phyloP scores from a whole-genome alignment of 306 rosid genomes.

The Vachellia pachyceras region DNA sequence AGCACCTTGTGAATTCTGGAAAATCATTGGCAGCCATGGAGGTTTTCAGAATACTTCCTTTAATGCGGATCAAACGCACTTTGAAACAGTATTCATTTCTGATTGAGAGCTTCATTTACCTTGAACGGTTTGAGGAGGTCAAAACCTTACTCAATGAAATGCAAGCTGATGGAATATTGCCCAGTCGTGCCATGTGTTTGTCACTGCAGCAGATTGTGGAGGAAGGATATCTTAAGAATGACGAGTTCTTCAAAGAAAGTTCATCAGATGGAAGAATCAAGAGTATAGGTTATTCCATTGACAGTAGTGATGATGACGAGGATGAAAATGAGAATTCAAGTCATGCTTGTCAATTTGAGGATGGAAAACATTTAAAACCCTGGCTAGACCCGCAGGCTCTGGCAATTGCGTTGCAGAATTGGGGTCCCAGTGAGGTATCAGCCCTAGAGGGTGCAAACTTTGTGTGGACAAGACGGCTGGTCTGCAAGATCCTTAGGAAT shows the following conservation, averaged over 20 bases:
- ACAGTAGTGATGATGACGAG: constrained; percentile 47
- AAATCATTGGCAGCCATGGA: constrained; percentile 59
- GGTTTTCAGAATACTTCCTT: constrained; percentile 62
- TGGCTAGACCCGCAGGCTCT: constrained; percentile 85
- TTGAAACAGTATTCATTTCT: constrained; percentile 58
- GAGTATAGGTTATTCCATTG: constrained; percentile 51
- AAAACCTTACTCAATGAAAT: constrained; percentile 63
- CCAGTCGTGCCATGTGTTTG: constrained; percentile 57
- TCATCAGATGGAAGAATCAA: constrained; percentile 58
- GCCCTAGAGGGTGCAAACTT: constrained; percentile 70
- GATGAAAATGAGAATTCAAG: constrained; percentile 34
- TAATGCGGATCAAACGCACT: constrained; percentile 75
- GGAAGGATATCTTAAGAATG: constrained; percentile 58
- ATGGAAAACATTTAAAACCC: constrained; percentile 58
- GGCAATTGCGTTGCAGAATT: constrained; percentile 65
- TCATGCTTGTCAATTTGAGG: constrained; percentile 39
- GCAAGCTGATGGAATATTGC: constrained; percentile 75
- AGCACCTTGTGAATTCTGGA: constrained; percentile 69
- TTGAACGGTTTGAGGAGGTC: constrained; percentile 57
- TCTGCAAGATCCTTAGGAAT: constrained; percentile 73
- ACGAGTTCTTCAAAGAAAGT: constrained; percentile 54
- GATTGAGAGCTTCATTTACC: constrained; percentile 54
- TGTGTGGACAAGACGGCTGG: constrained; percentile 81
- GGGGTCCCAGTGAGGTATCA: constrained; percentile 70
- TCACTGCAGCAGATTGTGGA: constrained; percentile 56